Base-by-base conservation (phyloP, 2,329 filamentous ascomycete genomes). In the Aspergillus sp. region DNA sequence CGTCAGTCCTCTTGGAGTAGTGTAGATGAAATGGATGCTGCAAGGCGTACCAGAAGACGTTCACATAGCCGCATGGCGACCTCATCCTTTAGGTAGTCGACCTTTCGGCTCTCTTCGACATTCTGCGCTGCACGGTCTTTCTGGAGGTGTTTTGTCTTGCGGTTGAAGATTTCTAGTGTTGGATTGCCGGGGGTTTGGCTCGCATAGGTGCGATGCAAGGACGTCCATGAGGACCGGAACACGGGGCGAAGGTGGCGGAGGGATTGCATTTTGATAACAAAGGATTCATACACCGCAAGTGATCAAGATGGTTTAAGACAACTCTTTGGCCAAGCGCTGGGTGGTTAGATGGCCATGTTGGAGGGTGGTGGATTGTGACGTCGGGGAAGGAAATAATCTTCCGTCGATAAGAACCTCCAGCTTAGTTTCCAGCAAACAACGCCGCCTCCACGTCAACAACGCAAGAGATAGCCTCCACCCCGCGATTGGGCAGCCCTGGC, bases 51-150 rank as follows among this genome's bases (percentile, higher is more conserved):
- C 65, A 98, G 81, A 50, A 99, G 80, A 47, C 95, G 84, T 67
- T 98, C 93, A 67, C 90, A 91, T 24, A 99, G 79, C 50, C 95
- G 85, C 46, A 82, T 81, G 51, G 95, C 95, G 4, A 97, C 89
- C 73, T 98, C 93, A 71, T 98, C 92, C 72, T 93, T 92, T 56
- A 99, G 80, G 71, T 98, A 98, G 77, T 98, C 95, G 22, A 91
- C 89, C 68, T 90, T 84, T 15, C 93, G 84, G 71, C 92, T 92
- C 62, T 83, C 76, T 63, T 90, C 85, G 9, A 83, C 79, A 70
- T 93, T 81, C 46, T 80, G 72, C 0, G 90, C 93, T 1, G 92
- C 89, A 61, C 93, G 86, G 74, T 98, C 92, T 74, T 91, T 96
- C 73, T 99, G 95, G 49, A 95, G 79, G 81, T 90, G 93, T 81